A percentile compares a stretch with the other conserved stretches of the same genome.
These are phyloP conservation scores for Polyporus tsugae DNA, from an alignment of 1,284 basidiomycete genomes.

Conservation along the genomic window DNA sequence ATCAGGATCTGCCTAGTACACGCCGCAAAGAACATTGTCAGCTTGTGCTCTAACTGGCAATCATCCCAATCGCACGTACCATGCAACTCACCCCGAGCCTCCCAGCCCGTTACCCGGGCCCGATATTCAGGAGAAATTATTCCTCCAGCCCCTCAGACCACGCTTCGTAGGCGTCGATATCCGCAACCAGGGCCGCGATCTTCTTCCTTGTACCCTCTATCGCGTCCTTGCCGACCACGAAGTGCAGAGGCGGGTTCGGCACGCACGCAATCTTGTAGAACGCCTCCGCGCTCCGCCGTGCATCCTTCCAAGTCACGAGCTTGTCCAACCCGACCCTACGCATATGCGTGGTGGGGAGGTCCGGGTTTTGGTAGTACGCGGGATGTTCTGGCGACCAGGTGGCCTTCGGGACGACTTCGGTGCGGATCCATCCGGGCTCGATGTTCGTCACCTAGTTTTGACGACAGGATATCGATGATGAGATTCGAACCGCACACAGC, in stretches of 20 bases:
- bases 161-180: conserved; percentile 14
- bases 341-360: conserved; percentile 11
- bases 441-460: conserved; percentile 18
- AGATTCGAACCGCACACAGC: background rate
- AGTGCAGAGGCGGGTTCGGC: conserved; percentile 22
- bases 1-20: too few species aligned
- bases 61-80: background rate
- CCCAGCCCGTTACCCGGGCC: too few species aligned
- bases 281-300: conserved; percentile 16
- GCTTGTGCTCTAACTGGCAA: background rate
- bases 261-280: conserved; percentile 21
- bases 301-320: conserved; percentile 5
- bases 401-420: conserved; percentile 1
- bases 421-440: conserved; percentile 22
- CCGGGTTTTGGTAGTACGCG: conserved; percentile 26
- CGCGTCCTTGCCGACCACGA: conserved; percentile 23
- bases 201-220: conserved; percentile 16
- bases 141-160: conserved; percentile 22
- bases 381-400: conserved; percentile 21
- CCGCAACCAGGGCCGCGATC: conserved; percentile 7
- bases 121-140: background rate
- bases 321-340: background rate
- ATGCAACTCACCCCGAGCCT: background rate
- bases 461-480: background rate
- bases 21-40: too few species aligned